Base-by-base conservation (phyloP, 768 basidiomycete genomes). In the Hydnum rufescens region DNA sequence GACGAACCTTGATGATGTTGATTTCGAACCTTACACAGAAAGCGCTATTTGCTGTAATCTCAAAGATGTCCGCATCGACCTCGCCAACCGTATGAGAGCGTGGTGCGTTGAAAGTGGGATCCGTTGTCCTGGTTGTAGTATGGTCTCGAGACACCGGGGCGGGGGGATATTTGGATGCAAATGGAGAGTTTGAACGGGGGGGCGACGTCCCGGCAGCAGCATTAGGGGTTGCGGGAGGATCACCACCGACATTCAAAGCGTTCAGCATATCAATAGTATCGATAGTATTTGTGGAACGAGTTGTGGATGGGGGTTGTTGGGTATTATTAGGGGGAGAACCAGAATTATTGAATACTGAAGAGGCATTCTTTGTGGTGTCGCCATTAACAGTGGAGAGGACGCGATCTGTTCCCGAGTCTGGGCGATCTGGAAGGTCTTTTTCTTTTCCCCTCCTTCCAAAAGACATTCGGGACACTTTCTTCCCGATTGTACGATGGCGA, bases 11-110 rank as follows among this genome's bases (percentile, higher is more conserved):
- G 64, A 99, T 87, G 58, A 99, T 82, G 63, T 83, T 92, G 55
- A 97, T 86, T 66, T 99, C 93, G 64, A 97, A 99, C 56, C 88
- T 75, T 6, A 99, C 93, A 57, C 86, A 80, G 56, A 97, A 63
- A 42, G 77, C 77, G 64, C 78, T 86, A 53, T 77, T 76, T 26
- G 78, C 78, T 62, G 83, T 75, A 57, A 64, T 75, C 58, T 85
- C 86, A 58, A 85, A 82, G 51, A 78, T 62, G 25, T 80, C 78
- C 19, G 71, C 68, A 55, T 78, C 76, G 4, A 80, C 75, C 59
- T 77, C 78, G 3, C 78, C 79, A 3, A 78, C 77, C 1, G 78
- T 78, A 56, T 77, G 64, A 4, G 75, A 75, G 52, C 74, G 8
- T 26, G 34, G 8, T 52, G 26, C 6, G 25, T 51, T 1, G 1